Evolutionary conservation across 768 basidiomycete species (phyloP), one percentile per base, ranked within the genome.

Genomic region (Auricularia auricula-judae): DNA sequence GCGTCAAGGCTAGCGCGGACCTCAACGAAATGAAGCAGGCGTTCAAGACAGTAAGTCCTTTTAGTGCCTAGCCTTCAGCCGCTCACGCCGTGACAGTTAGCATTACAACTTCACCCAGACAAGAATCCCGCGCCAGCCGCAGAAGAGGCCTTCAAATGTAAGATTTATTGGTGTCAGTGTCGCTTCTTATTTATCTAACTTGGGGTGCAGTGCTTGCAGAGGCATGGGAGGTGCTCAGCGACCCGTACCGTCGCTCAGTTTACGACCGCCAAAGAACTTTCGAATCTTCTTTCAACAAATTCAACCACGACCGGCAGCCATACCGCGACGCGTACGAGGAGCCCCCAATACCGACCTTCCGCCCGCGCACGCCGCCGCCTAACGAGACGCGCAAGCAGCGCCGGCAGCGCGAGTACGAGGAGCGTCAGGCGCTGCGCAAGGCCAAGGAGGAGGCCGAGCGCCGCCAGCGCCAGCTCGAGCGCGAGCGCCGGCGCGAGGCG

Each of bases 351-450:
- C 10, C 43, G 43, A 44, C 43, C 18, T 44, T 18, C 43, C 43
- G 43, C 11, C 10, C 43, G 43, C 10, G 11, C 11, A 44, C 43
- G 10, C 43, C 43, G 18, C 43, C 43, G 10, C 43, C 18, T 2
- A 44, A 44, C 43, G 43, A 44, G 18, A 44, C 43, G 43, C 43
- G 43, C 10, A 44, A 44, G 43, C 43, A 44, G 43, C 43, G 43
- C 18, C 43, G 43, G 11, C 10, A 44, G 43, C n/a, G 82, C 84
- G 3, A 82, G 94, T 56, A 95, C 98, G 65, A 89, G 90, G 75
- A 80, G 93, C 61, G 89, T 98, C 59, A 29, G 29, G 29, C 29
- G 29, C 29, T 29, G 29, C 29, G 29, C 29, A 29, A 29, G 29
- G 29, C 29, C 29, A 29, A 29, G 29, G 29, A 29, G 29, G 29